Conservation (phyloP, 23 red algal genomes). For the Agarophyton chilense region DNA sequence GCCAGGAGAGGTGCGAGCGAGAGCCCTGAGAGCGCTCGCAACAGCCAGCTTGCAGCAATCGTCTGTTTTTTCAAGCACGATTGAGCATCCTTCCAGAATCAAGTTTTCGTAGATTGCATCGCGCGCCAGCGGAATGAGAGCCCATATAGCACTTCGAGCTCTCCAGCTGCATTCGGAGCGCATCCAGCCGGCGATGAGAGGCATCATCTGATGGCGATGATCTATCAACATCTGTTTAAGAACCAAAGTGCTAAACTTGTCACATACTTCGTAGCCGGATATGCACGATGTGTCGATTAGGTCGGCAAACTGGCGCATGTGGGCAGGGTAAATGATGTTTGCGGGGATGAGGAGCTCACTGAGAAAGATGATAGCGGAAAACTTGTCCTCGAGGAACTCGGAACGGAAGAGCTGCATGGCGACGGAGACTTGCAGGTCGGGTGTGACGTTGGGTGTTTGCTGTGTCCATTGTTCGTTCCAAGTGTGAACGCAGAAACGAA, state of each 20-base stretch:
- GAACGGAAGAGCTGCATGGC: constrained; percentile 39
- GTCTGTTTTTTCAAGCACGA: constrained; percentile 27
- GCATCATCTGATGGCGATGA: not conserved
- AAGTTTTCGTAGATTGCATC: constrained; percentile 57
- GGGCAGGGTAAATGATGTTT: not conserved
- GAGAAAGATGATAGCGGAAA: constrained; percentile 47
- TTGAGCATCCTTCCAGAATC: constrained; percentile 27
- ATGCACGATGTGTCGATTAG: constrained; percentile 30
- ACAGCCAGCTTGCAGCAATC: constrained; percentile 33
- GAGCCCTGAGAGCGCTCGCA: constrained; percentile 44
- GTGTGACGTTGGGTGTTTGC: not conserved
- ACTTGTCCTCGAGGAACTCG: constrained; percentile 40
- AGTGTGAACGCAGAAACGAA: constrained; percentile 25
- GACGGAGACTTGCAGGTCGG: not conserved
- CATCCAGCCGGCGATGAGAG: constrained; percentile 20
- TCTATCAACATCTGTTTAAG: constrained; percentile 22
- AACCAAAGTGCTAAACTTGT: constrained; percentile 32
- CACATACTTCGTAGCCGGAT: constrained; percentile 14
- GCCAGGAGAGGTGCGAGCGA: constrained; percentile 9
- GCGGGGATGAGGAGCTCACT: constrained; percentile 21
- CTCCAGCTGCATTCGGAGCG: not conserved
- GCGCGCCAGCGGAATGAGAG: constrained; percentile 17
- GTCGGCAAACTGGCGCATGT: not conserved
- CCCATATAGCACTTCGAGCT: constrained; percentile 39
- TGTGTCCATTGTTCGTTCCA: constrained; percentile 25